Evolutionary conservation across 257 asterid species (phyloP).

Genomic region (Petrea volubilis): DNA sequence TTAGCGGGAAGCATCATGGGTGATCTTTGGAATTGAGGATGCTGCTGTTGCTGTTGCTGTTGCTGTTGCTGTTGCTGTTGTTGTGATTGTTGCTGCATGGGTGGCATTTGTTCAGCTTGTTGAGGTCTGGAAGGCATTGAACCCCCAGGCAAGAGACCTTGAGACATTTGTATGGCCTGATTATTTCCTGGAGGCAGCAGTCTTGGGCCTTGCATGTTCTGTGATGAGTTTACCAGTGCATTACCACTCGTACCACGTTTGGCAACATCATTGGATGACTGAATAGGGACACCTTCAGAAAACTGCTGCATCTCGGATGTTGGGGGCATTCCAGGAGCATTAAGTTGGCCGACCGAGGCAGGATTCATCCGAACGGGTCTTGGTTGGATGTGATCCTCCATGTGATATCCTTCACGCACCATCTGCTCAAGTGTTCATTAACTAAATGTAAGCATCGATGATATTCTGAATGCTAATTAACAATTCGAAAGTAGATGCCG

Average conservation of each 20-base stretch:
- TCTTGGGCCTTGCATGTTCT: slow-evolving; percentile 54
- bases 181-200: slow-evolving; percentile 66
- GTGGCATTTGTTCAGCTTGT: slow-evolving; percentile 59
- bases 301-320: slow-evolving; percentile 67
- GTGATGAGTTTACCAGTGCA: slow-evolving; percentile 46
- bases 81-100: slow-evolving; percentile 57
- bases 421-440: slow-evolving; percentile 50
- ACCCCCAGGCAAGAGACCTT: slow-evolving; percentile 61
- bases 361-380: slow-evolving; percentile 52
- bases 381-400: slow-evolving; percentile 73
- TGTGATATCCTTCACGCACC: slow-evolving; percentile 69
- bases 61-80: slow-evolving; percentile 53
- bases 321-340: slow-evolving; percentile 46
- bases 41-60: slow-evolving; percentile 61
- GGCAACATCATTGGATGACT: slow-evolving; percentile 44
- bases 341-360: slow-evolving; percentile 42
- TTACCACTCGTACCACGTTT: slow-evolving; percentile 53
- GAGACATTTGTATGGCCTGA: slow-evolving; percentile 75
- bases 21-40: slow-evolving; percentile 78
- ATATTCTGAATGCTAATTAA: not conserved
- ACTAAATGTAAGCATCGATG: not conserved
- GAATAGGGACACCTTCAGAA: slow-evolving; percentile 64
- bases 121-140: slow-evolving; percentile 68
- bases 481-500: not conserved
- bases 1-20: slow-evolving; percentile 62